These are phyloP conservation scores for Paraglomus brasilianum DNA, from an alignment of 192 early-diverging fungal genomes.

Conservation along the genomic window DNA sequence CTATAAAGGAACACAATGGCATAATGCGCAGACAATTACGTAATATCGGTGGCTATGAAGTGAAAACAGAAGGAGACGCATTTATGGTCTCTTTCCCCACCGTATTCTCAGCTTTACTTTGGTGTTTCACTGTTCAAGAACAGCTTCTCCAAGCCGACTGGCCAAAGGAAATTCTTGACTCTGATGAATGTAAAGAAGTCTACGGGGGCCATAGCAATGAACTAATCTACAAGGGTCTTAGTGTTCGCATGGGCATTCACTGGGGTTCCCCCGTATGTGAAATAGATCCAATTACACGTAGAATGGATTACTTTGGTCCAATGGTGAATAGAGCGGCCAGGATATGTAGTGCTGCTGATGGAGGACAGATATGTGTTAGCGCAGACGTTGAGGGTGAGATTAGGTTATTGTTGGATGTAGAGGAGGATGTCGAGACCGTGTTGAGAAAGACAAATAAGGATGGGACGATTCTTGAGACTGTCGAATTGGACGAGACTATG, in stretches of 20 bases:
- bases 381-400: constrained; percentile 68
- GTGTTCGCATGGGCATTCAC: constrained; percentile 93
- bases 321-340: constrained; percentile 88
- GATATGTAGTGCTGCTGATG: constrained; percentile 81
- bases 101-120: constrained; percentile 74
- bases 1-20: constrained; percentile 82
- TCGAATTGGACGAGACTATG: constrained; percentile 46
- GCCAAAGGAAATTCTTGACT: constrained; percentile 82
- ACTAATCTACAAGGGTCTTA: constrained; percentile 80
- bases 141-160: constrained; percentile 80
- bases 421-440: constrained; percentile 33
- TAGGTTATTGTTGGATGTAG: constrained; percentile 32
- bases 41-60: constrained; percentile 87
- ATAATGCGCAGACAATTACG: constrained; percentile 81
- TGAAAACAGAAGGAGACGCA: constrained; percentile 94
- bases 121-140: constrained; percentile 85
- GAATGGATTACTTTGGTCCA: constrained; percentile 97
- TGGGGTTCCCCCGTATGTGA: constrained; percentile 86
- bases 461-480: constrained; percentile 31
- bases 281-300: constrained; percentile 80
- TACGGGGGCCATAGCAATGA: constrained; percentile 55
- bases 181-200: constrained; percentile 71
- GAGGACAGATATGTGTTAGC: constrained; percentile 85
- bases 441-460: constrained; percentile 34
- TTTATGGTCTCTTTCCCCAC: constrained; percentile 92